phyloP scores from a whole-genome alignment of 495 filamentous ascomycete genomes.

The Penicillium psychrofluorescens region DNA sequence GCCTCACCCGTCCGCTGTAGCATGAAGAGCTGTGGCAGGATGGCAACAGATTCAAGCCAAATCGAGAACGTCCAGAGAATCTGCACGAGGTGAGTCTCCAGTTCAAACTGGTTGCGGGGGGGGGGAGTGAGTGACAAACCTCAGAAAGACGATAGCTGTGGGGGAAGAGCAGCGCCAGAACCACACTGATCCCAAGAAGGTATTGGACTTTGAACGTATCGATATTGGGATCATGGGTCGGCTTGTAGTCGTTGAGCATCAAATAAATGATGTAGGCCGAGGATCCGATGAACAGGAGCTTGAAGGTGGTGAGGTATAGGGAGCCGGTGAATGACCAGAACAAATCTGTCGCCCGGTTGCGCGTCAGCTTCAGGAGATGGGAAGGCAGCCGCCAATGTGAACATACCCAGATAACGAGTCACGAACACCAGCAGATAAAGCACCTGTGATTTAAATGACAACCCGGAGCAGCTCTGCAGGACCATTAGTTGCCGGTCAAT shows the following conservation, averaged over 20 bases:
- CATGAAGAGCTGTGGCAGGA: constrained; percentile 96
- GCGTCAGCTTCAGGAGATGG: not conserved
- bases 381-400: constrained; percentile 1
- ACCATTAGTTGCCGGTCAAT: not conserved
- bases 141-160: constrained; percentile 65
- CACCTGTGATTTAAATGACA: constrained; percentile 96
- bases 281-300: constrained; percentile 87
- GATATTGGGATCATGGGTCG: constrained; percentile 88
- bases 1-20: constrained; percentile 94
- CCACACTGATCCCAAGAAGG: constrained; percentile 68
- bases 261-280: constrained; percentile 90
- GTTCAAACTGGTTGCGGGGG: not conserved
- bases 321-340: constrained; percentile 77
- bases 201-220: constrained; percentile 97
- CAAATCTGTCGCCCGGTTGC: constrained; percentile 50
- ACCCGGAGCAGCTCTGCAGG: constrained; percentile 81
- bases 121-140: constrained; percentile 25
- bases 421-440: constrained; percentile 90
- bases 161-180: constrained; percentile 77
- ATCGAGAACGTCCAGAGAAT: constrained; percentile 96
- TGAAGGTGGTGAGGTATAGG: constrained; percentile 88
- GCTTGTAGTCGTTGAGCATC: constrained; percentile 93
- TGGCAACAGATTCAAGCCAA: constrained; percentile 94
- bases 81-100: constrained; percentile 30
- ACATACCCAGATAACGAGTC: constrained; percentile 80